Evolutionary conservation across 2,329 filamentous ascomycete genomes (phyloP).

Genomic region (Aspergillus ochraceoroseus): DNA sequence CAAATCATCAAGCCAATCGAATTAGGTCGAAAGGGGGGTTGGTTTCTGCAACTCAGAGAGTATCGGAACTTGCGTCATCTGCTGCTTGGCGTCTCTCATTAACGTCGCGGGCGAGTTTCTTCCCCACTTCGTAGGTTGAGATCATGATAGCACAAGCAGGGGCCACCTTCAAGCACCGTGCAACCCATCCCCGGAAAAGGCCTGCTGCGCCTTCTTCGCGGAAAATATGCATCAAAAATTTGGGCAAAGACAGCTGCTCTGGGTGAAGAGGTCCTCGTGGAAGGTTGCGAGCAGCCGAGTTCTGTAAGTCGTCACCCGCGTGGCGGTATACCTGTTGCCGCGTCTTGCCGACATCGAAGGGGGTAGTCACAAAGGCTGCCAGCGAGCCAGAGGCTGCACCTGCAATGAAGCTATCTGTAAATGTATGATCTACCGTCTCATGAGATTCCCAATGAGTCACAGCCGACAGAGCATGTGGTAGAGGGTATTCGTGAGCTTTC

Average conservation of each 20-base stretch:
- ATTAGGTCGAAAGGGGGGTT: too few relatives aligned
- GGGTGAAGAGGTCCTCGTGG: conserved; percentile 44
- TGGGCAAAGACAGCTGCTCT: conserved; percentile 72
- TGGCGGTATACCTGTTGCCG: conserved; percentile 79
- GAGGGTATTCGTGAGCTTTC: conserved; percentile 35
- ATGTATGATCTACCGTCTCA: conserved; percentile 70
- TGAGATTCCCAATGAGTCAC: conserved; percentile 47
- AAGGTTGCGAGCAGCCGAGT: conserved; percentile 15
- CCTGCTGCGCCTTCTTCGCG: conserved; percentile 73
- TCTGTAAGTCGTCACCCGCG: conserved; percentile 37
- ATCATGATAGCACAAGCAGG: conserved; percentile 99
- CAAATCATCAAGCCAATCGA: conserved; percentile 2
- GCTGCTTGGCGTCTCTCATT: conserved; percentile 55
- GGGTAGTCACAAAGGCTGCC: conserved; percentile 83
- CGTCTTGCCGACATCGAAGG: conserved; percentile 97
- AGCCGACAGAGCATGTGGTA: conserved; percentile 14
- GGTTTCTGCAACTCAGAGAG: conserved; percentile 12
- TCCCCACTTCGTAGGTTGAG: conserved; percentile 92
- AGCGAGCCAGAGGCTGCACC: conserved; percentile 78
- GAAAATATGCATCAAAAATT: conserved; percentile 87
- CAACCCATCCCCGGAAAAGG: conserved; percentile 86
- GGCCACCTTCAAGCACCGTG: conserved; percentile 86
- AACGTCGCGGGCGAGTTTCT: conserved; percentile 72
- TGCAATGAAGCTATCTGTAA: conserved; percentile 82
- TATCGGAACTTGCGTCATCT: conserved; percentile 19